A percentile compares a stretch with the other conserved stretches of the same genome.
Evolutionary conservation across 169 alveolate genomes (phyloP).

Genomic region (Plasmodium gallinaceum): DNA sequence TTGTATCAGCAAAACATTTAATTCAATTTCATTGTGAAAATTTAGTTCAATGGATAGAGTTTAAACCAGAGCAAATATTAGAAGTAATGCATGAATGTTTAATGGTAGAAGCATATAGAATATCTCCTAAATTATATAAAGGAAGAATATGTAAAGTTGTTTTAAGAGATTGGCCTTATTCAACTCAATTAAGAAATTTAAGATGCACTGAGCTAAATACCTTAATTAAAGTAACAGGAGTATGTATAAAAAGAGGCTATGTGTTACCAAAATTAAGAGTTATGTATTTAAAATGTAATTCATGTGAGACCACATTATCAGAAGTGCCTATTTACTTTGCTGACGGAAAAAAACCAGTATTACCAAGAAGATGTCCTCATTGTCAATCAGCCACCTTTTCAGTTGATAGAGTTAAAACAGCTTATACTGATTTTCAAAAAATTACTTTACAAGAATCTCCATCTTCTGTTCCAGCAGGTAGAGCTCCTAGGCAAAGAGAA

Average conservation of each 20-base stretch:
- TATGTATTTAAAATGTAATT: conserved; percentile 90
- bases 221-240: conserved; percentile 94
- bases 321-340: conserved; percentile 88
- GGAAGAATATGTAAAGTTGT: conserved; percentile 89
- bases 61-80: conserved; percentile 85
- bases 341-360: conserved; percentile 83
- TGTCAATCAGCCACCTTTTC: conserved; percentile 94
- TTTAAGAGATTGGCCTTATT: conserved; percentile 92
- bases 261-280: conserved; percentile 94
- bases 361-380: conserved; percentile 93
- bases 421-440: conserved; percentile 97
- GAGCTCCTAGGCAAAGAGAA: conserved; percentile 99
- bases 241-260: conserved; percentile 94
- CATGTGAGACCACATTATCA: conserved; percentile 85
- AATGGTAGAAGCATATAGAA: conserved; percentile 86
- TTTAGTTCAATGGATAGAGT: conserved; percentile 87
- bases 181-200: conserved; percentile 94
- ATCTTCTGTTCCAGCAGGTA: conserved; percentile 98
- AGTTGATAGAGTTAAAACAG: conserved; percentile 92
- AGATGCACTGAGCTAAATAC: conserved; percentile 95
- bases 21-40: conserved; percentile 88
- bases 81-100: conserved; percentile 89
- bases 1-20: conserved; percentile 88
- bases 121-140: conserved; percentile 82
- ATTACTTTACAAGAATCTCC: conserved; percentile 98